Conservation (phyloP, 2,329 filamentous ascomycete species). For the Talaromyces piceae region DNA sequence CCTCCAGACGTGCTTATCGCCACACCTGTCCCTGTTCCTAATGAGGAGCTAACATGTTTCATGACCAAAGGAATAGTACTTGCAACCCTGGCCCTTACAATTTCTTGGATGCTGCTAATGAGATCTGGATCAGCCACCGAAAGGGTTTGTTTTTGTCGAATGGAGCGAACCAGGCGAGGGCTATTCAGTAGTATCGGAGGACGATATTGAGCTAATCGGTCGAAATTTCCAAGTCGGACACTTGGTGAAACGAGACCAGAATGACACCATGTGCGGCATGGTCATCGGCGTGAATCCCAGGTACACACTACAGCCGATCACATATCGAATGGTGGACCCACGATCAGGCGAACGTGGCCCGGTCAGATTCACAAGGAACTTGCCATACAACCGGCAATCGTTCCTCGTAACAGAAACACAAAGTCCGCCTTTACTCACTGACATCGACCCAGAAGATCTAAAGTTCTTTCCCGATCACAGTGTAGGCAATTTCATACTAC, state of each 20-base stretch:
- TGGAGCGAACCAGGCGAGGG: conserved; percentile 33
- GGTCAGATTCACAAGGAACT: conserved; percentile 16
- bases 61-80: conserved; percentile 17
- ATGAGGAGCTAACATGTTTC: conserved; percentile 21
- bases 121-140: conserved; percentile 34
- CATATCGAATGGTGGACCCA: conserved; percentile 17
- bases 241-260: conserved; percentile 44
- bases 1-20: conserved; percentile 28
- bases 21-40: conserved; percentile 21
- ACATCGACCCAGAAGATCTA: conserved; percentile 41
- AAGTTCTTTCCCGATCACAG: conserved; percentile 38
- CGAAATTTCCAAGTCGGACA: conserved; percentile 49
- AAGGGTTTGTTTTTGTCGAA: conserved; percentile 44
- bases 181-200: conserved; percentile 34
- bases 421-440: conserved; percentile 23
- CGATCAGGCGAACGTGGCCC: conserved; percentile 18
- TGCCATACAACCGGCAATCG: too few species aligned
- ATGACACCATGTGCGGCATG: conserved; percentile 47
- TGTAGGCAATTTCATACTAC: conserved; percentile 48
- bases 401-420: too few species aligned
- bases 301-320: conserved; percentile 37
- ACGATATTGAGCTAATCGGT: conserved; percentile 45
- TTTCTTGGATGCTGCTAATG: background rate
- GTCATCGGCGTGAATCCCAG: conserved; percentile 43
- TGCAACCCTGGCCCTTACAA: background rate